Evolutionary conservation across 768 basidiomycete species (phyloP), one percentile per base, ranked within the genome.

Genomic region (Lentinula edodes): DNA sequence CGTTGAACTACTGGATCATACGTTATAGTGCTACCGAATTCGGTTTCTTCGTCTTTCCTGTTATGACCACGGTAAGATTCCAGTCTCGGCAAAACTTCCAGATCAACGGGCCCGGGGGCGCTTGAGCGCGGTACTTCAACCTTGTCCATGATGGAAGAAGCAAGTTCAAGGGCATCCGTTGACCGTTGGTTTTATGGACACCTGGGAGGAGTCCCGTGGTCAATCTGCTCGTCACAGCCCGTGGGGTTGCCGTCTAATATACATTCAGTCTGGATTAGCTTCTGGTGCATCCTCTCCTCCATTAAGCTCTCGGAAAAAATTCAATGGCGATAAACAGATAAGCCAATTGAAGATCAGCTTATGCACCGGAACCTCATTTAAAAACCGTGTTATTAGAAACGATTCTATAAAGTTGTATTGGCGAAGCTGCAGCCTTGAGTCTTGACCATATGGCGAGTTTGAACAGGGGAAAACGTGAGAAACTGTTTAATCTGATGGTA

Each of bases 1-100:
- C 59, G 63, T 41, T 63, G 35, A 52, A 60, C n/a, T 23, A 28
- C 51, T 20, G 59, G 59, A 13, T 60, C 51, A 43, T 52, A 50
- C 8, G 55, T 56, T 16, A 28, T 23, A 6, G 39, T 56, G 41
- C 55, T 56, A 6, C 23, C 20, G 20, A 28, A 8, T 35, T 52
- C 51, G n/a, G 35, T 52, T 23, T 56, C 55, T 20, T 42, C 55
- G 15, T 56, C 55, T 28, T 56, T 56, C 41, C 41, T n/a, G 13
- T 3, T 28, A 28, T 28, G 28, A 28, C n/a, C 7, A n/a, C 28
- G 15, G 41, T 32, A 52, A 8, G 55, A 56, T 9, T 15, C 38
- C n/a, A 56, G 32, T 43, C 23, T 56, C 13, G 55, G 55, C 23
- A 43, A 42, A 23, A 12, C 41, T 9, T 56, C 55, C 10, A 56